Evolutionary conservation across 2,329 filamentous ascomycete species (phyloP).

Genomic region (Parastagonospora avenae): DNA sequence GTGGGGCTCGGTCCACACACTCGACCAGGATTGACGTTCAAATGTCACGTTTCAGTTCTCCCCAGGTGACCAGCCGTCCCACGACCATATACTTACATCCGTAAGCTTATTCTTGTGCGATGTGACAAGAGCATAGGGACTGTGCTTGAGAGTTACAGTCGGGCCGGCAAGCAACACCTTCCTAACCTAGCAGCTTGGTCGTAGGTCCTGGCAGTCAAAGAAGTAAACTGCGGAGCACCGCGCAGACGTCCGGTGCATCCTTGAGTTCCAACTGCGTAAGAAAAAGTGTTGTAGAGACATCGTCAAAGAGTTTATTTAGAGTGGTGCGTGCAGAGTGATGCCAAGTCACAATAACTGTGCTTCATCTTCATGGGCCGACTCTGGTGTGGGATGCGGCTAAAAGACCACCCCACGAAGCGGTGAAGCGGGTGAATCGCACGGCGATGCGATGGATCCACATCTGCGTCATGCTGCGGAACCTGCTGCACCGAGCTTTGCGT

Average conservation of each 20-base stretch:
- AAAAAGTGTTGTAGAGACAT: not conserved
- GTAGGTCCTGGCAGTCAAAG: not conserved
- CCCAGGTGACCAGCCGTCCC: constrained; percentile 5
- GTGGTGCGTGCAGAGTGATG: constrained; percentile 6
- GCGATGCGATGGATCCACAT: constrained; percentile 17
- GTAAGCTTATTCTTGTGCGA: not conserved
- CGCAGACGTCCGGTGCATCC: not conserved
- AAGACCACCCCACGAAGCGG: constrained; percentile 37
- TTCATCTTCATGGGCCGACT: constrained; percentile 15
- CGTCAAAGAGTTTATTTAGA: not conserved
- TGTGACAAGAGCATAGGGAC: too few species aligned
- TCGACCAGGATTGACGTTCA: constrained; percentile 14
- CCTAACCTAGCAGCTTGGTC: not conserved
- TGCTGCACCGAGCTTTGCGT: constrained; percentile 23
- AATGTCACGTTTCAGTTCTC: constrained; percentile 26
- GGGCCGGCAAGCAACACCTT: too few species aligned
- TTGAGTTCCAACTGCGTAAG: not conserved
- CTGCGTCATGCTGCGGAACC: constrained; percentile 28
- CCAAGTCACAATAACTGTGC: constrained; percentile 8
- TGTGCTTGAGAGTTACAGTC: too few species aligned
- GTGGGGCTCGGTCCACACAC: constrained; percentile 1
- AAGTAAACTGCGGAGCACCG: not conserved
- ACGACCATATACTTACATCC: not conserved
- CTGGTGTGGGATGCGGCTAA: constrained; percentile 34
- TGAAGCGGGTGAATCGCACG: constrained; percentile 31